phyloP scores from a whole-genome alignment of 139 green algal species.

The Tetraselmis chui region DNA sequence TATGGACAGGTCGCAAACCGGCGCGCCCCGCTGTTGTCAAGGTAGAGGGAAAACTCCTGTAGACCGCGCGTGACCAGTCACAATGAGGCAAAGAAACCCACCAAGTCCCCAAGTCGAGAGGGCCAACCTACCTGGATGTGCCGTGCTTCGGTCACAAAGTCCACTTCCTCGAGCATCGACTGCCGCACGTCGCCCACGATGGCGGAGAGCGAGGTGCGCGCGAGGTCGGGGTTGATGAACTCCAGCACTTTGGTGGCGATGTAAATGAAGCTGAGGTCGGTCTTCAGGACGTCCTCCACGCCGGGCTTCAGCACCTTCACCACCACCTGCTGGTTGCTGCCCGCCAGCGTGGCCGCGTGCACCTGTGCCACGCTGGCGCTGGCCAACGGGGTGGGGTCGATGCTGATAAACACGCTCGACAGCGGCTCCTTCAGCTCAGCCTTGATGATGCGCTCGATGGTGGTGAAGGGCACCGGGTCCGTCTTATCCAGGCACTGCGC shows the following conservation, averaged over 20 bases:
- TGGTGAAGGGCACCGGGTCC: slow-evolving; percentile 63
- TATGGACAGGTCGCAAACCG: slow-evolving; percentile 66
- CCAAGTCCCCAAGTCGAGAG: no score
- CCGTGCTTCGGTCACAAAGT: slow-evolving; percentile 38
- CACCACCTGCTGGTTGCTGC: slow-evolving; percentile 68
- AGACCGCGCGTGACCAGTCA: no score
- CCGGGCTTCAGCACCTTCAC: slow-evolving; percentile 87
- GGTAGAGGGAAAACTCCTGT: slow-evolving; percentile 67
- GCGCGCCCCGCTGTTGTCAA: slow-evolving; percentile 54
- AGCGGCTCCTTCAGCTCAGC: slow-evolving; percentile 59
- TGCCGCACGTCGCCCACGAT: slow-evolving; percentile 59
- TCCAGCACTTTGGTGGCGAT: slow-evolving; percentile 60
- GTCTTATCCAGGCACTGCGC: slow-evolving; percentile 92
- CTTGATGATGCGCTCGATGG: slow-evolving; percentile 58
- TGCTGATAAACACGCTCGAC: slow-evolving; percentile 67
- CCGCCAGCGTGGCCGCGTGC: slow-evolving; percentile 71
- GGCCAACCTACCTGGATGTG: slow-evolving; percentile 30
- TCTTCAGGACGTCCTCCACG: slow-evolving; percentile 79
- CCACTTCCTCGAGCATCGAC: slow-evolving; percentile 57
- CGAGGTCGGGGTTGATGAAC: slow-evolving; percentile 77
- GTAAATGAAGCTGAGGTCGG: slow-evolving; percentile 88
- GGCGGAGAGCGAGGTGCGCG: slow-evolving; percentile 63
- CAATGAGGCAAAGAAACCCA: no score
- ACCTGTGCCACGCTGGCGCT: slow-evolving; percentile 90
- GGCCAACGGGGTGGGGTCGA: slow-evolving; percentile 81